These are phyloP conservation scores for Anethum foeniculum DNA, from an alignment of 140 eudicot genomes.

Conservation along the genomic window DNA sequence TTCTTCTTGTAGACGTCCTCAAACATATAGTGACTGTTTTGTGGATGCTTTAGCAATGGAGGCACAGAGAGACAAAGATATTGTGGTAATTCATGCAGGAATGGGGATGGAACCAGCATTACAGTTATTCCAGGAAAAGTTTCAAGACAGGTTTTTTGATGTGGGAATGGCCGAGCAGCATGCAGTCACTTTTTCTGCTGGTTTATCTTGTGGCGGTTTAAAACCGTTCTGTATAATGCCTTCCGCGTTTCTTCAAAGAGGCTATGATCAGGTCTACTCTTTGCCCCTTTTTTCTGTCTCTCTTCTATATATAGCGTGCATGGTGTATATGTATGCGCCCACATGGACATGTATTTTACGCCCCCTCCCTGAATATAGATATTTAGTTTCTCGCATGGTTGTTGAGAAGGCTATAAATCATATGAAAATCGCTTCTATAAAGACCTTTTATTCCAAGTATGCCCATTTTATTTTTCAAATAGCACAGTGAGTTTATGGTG, in stretches of 20 bases:
- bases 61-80: slow-evolving; percentile 75
- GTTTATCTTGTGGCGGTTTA: slow-evolving; percentile 82
- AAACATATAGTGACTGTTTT: slow-evolving; percentile 59
- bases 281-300: slow-evolving; percentile 11
- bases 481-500: not conserved
- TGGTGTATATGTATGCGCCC: not conserved
- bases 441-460: not conserved
- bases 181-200: slow-evolving; percentile 92
- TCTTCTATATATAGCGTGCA: not conserved
- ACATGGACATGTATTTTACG: not conserved
- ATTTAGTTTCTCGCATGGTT: not conserved
- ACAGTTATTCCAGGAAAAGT: slow-evolving; percentile 40
- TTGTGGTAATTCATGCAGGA: slow-evolving; percentile 81
- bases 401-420: not conserved
- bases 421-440: not conserved
- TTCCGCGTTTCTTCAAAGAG: slow-evolving; percentile 89
- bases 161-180: slow-evolving; percentile 99
- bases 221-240: slow-evolving; percentile 92
- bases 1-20: slow-evolving; percentile 25
- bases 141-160: slow-evolving; percentile 66
- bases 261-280: slow-evolving; percentile 74
- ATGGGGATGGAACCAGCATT: slow-evolving; percentile 77
- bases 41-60: slow-evolving; percentile 56
- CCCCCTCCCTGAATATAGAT: not conserved
- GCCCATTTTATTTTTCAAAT: not conserved